phyloP scores from a whole-genome alignment of 805 yeast genomes.

The Candida sphagnicola region DNA sequence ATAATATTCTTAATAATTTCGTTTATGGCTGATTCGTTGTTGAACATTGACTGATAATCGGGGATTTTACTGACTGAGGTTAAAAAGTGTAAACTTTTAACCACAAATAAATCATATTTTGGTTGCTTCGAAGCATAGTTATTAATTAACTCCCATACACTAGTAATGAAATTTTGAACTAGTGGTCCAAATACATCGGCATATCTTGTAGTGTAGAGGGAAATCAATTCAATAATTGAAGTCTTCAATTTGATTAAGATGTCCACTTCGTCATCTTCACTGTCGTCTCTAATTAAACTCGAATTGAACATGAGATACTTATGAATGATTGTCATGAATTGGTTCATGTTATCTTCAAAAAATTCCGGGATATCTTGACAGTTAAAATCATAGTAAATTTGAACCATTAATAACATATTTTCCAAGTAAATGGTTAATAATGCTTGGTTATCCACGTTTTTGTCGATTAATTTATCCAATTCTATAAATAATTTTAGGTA shows the following conservation, averaged over 20 bases:
- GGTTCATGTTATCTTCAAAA: slow-evolving; percentile 82
- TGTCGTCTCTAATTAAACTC: slow-evolving; percentile 47
- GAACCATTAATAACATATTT: slow-evolving; percentile 64
- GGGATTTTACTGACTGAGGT: slow-evolving; percentile 76
- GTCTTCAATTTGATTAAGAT: slow-evolving; percentile 70
- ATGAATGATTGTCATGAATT: slow-evolving; percentile 77
- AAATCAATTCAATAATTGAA: slow-evolving; percentile 78
- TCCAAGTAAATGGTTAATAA: slow-evolving; percentile 59
- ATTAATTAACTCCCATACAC: slow-evolving; percentile 71
- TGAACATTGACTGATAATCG: slow-evolving; percentile 62
- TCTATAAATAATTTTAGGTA: slow-evolving; percentile 65
- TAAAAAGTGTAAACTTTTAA: slow-evolving; percentile 74
- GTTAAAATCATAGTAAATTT: slow-evolving; percentile 88
- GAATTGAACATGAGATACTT: slow-evolving; percentile 68
- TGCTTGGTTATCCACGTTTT: slow-evolving; percentile 41
- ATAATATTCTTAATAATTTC: slow-evolving; percentile 80
- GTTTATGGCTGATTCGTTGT: slow-evolving; percentile 53
- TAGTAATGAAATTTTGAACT: slow-evolving; percentile 73
- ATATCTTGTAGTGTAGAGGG: slow-evolving; percentile 83
- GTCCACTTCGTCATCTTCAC: slow-evolving; percentile 68
- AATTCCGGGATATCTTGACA: slow-evolving; percentile 98
- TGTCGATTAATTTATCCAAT: slow-evolving; percentile 62
- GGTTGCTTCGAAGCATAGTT: slow-evolving; percentile 62
- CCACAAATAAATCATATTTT: slow-evolving; percentile 80
- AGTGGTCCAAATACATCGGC: slow-evolving; percentile 85